Conservation (phyloP, 2,329 filamentous ascomycete species). For the Arthroderma sp. region DNA sequence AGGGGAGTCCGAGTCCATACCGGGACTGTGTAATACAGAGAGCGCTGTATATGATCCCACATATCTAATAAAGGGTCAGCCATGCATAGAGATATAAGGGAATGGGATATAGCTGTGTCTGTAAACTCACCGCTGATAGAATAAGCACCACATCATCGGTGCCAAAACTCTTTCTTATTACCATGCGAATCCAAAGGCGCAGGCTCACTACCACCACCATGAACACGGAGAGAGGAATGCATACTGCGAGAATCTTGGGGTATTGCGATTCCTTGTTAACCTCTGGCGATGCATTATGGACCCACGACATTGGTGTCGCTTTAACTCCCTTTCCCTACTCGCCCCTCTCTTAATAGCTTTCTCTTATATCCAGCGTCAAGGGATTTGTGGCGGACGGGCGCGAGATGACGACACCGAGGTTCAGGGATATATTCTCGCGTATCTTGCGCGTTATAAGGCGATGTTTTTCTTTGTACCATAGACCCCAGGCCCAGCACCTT, state of each 20-base stretch:
- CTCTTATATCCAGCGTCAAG: too few species aligned
- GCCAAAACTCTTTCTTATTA: conserved; percentile 30
- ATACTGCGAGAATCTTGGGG: conserved; percentile 37
- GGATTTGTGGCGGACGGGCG: too few species aligned
- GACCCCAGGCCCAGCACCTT: too few species aligned
- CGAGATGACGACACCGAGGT: too few species aligned
- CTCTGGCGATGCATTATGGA: conserved; percentile 36
- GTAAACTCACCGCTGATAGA: conserved; percentile 18
- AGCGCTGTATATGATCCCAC: conserved; percentile 37
- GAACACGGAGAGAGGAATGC: conserved; percentile 31
- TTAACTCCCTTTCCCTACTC: background rate
- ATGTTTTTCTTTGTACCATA: too few species aligned
- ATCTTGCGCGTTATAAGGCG: too few species aligned
- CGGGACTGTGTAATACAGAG: conserved; percentile 40
- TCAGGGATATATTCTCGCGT: too few species aligned
- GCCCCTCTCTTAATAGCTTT: background rate
- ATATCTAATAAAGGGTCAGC: conserved; percentile 24
- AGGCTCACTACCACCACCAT: conserved; percentile 31
- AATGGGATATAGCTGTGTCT: background rate
- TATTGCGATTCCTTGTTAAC: conserved; percentile 37
- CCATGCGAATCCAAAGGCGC: conserved; percentile 32
- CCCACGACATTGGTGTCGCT: conserved; percentile 35
- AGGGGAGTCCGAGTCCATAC: conserved; percentile 40
- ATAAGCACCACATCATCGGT: conserved; percentile 35
- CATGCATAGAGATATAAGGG: background rate